A percentile compares a stretch with the other conserved stretches of the same genome.
These are phyloP conservation scores for Bodo saltans DNA, from an alignment of 78 protist genomes.

Conservation along the genomic window DNA sequence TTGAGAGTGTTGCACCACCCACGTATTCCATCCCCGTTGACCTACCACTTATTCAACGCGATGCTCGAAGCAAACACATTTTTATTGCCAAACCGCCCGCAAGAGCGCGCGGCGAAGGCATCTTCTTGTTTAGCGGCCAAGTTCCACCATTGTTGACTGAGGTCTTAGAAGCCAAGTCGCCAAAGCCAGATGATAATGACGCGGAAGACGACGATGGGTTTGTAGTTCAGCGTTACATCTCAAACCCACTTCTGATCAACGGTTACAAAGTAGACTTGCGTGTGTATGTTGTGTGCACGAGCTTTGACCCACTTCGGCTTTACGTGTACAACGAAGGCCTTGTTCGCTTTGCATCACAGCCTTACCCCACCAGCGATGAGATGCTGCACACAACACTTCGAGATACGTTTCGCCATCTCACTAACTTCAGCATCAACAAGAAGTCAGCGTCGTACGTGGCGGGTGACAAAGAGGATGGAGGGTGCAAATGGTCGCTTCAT, in stretches of 20 bases:
- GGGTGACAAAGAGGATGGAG: neutral
- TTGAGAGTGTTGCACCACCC: too few species aligned
- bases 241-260: slow-evolving; percentile 63
- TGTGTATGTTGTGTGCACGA: slow-evolving; percentile 58
- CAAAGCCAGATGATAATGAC: too few species aligned
- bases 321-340: slow-evolving; percentile 60
- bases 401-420: slow-evolving; percentile 46
- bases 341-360: slow-evolving; percentile 51
- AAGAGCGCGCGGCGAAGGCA: too few species aligned
- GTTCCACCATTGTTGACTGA: too few species aligned
- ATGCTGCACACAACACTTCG: neutral
- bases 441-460: neutral
- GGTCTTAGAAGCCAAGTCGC: too few species aligned
- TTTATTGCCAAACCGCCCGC: too few species aligned
- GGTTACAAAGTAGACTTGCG: slow-evolving; percentile 79
- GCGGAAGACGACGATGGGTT: too few species aligned
- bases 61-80: too few species aligned
- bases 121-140: too few species aligned
- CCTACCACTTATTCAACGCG: too few species aligned
- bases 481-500: slow-evolving; percentile 45
- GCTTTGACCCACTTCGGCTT: slow-evolving; percentile 50
- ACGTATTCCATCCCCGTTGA: too few species aligned
- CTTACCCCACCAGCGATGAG: neutral
- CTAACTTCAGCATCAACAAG: slow-evolving; percentile 70
- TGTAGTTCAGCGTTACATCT: slow-evolving; percentile 47